Base-by-base conservation (phyloP, 257 asterid genomes). In the Coffea eugenioides region DNA sequence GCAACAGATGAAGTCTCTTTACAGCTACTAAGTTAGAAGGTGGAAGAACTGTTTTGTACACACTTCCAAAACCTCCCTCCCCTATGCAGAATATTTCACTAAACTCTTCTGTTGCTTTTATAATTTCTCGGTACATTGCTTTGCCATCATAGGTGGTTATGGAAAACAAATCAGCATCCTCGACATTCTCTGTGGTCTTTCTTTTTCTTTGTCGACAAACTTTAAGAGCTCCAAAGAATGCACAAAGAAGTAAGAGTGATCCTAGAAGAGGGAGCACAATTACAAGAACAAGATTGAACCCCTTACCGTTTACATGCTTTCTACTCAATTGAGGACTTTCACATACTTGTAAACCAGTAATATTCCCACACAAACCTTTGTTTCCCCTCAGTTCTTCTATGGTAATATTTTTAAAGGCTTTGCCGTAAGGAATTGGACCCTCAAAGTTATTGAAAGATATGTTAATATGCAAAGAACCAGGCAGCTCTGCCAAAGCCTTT, bases 31-130 rank as follows among this genome's bases (percentile, higher is more conserved):
- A 81, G 18, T 85, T 81, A 66, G 76, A 70, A 10, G 71, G 25
- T 69, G 84, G 79, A 64, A 83, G 74, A 21, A 81, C 69, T 39
- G 84, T 82, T 41, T 57, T 88, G 54, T 45, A 77, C 4, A 88
- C 88, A 73, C 82, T 86, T 48, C 87, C 88, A 39, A 72, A 52
- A 25, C 86, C 86, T 59, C 90, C 91, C 31, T 59, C 64, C 18
- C 88, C 88, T 2, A 86, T 80, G 79, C 88, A 85, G 73, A 59
- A 71, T 34, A 9, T 76, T 10, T 56, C 11, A 48, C 48, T 43
- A 45, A 88, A 88, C 18, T 84, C 73, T 31, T 31, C 61, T 75
- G 89, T 88, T 3, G 73, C 86, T 51, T 81, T 73, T 12, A 85
- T 52, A 8, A 88, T 81, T 41, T 83, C 82, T 68, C 77, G 73